Percentiles rank a stretch among this genome's conserved stretches.
Evolutionary conservation across 345 rosid species (phyloP).

Genomic region (Eucalyptus erythrocorys): DNA sequence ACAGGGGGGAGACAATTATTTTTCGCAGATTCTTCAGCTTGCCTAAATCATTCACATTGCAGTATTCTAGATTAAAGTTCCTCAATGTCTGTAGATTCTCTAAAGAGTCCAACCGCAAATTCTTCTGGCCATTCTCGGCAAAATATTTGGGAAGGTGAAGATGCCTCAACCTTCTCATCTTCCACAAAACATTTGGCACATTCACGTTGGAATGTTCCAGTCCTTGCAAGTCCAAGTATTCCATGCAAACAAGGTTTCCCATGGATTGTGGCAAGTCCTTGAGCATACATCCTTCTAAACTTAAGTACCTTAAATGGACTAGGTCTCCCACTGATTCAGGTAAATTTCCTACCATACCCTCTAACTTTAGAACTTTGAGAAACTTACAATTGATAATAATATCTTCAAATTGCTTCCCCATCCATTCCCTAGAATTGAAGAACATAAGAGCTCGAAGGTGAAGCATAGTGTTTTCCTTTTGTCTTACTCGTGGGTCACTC

Average conservation of each 20-base stretch:
- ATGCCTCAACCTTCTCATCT: slow-evolving; percentile 3
- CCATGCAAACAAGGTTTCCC: slow-evolving; percentile 8
- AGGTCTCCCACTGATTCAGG: background rate
- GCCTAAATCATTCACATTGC: background rate
- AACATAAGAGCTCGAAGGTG: slow-evolving; percentile 18
- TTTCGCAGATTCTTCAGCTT: background rate
- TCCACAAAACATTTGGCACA: slow-evolving; percentile 8
- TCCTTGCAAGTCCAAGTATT: slow-evolving; percentile 2
- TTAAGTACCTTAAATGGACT: background rate
- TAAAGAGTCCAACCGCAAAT: slow-evolving; percentile 1
- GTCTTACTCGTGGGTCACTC: background rate
- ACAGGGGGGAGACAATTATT: background rate
- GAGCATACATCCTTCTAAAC: background rate
- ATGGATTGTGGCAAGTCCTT: slow-evolving; percentile 1
- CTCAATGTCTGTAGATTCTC: slow-evolving; percentile 1
- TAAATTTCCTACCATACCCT: background rate
- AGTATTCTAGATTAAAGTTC: background rate
- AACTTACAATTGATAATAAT: background rate
- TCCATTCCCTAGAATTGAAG: background rate
- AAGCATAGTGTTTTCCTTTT: background rate
- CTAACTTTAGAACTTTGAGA: background rate
- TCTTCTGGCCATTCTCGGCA: background rate
- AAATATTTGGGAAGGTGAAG: slow-evolving; percentile 3
- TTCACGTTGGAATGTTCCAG: background rate
- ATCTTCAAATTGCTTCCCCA: background rate